Evolutionary conservation across 768 basidiomycete genomes (phyloP), one percentile per base, ranked within the genome.

Genomic region (Amanita rubescens): DNA sequence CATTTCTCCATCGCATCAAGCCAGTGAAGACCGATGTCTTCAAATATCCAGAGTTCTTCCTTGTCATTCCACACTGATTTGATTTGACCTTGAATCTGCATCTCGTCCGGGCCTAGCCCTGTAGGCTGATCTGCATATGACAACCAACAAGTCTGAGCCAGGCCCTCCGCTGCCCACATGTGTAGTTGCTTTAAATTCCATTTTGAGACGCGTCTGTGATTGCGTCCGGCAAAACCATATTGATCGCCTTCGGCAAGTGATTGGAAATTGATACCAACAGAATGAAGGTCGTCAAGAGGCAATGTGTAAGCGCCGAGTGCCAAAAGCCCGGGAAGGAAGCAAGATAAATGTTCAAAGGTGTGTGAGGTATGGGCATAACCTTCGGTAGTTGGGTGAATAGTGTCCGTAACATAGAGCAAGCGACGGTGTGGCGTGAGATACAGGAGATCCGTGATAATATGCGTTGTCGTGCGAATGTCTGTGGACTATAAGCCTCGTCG

Each of bases 301-400:
- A 89, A 74, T 10, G 76, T 76, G 57, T 84, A 76, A 4, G 69
- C 84, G 22, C 88, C 87, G 3, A 90, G 73, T 4, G 87, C 85
- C 46, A 90, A 71, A 14, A 89, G 69, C 14, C 88, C 87, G 0
- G 87, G 86, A 45, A 87, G 73, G 70, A 89, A 90, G 66, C 87
- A 89, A 10, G 87, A 81, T 24, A 90, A 69, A 60, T 90, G 87
- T 57, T 90, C 87, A 51, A 88, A 80, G 19, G 63, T 60, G 58
- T 84, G 79, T 9, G 75, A 70, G 20, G 77, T 72, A 14, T 60
- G 55, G 24, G 64, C 68, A 9, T 58, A 58, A 27, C 68, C 63
- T 37, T 65, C 61, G 38, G 59, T 58, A 3, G 63, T 67, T 10
- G 69, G 57, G 11, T 65, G 42, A 22, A 45, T 57, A 15, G 70